phyloP scores from a whole-genome alignment of 1,284 basidiomycete genomes.

The Ustilago trichophora region DNA sequence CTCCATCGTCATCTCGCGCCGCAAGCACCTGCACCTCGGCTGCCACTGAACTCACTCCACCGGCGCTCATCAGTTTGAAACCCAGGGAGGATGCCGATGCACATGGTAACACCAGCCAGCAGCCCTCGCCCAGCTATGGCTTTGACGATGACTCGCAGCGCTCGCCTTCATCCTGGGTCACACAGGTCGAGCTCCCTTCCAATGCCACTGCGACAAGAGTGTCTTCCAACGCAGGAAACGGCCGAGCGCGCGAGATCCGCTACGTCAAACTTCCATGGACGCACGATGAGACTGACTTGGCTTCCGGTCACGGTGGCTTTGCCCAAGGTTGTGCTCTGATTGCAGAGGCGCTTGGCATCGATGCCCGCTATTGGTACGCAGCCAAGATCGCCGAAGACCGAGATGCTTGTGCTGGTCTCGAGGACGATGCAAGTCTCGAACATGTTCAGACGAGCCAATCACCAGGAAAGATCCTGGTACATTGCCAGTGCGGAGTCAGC shows the following conservation, averaged over 20 bases:
- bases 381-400: slow-evolving; percentile 69
- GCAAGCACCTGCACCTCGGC: slow-evolving; percentile 45
- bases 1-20: slow-evolving; percentile 36
- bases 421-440: slow-evolving; percentile 24
- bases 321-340: slow-evolving; percentile 56
- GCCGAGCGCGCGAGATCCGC: slow-evolving; percentile 31
- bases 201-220: slow-evolving; percentile 48
- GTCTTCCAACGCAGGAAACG: slow-evolving; percentile 19
- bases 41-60: slow-evolving; percentile 43
- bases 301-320: slow-evolving; percentile 50
- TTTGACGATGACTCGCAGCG: slow-evolving; percentile 15
- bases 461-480: slow-evolving; percentile 54
- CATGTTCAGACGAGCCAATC: slow-evolving; percentile 18
- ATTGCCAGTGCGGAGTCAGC: slow-evolving; percentile 87
- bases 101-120: slow-evolving; percentile 5
- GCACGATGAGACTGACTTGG: slow-evolving; percentile 70
- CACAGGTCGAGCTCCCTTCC: slow-evolving; percentile 46
- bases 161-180: slow-evolving; percentile 25
- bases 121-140: slow-evolving; percentile 12
- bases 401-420: slow-evolving; percentile 69
- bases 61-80: slow-evolving; percentile 16
- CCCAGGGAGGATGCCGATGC: slow-evolving; percentile 2
- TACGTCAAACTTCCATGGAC: slow-evolving; percentile 95
- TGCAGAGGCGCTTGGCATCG: slow-evolving; percentile 73
- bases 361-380: slow-evolving; percentile 65